A percentile compares a stretch with the other conserved stretches of the same genome.
Evolutionary conservation across 2,329 filamentous ascomycete genomes (phyloP).

Genomic region (Fusarium coicis): DNA sequence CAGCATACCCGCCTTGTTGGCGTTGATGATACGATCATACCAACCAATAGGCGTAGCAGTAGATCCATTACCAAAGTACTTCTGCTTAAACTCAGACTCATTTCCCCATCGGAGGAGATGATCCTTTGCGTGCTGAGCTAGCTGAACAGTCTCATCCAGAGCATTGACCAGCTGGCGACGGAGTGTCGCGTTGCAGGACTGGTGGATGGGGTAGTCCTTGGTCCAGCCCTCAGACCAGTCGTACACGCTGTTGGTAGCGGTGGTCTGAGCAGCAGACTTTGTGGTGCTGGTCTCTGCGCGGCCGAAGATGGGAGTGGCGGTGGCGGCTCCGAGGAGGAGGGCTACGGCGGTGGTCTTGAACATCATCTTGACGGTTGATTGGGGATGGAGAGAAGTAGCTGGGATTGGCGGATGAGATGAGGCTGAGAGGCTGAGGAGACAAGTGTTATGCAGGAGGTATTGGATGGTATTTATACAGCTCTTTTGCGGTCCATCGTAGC

Average conservation of each 20-base stretch:
- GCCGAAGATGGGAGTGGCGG: slow-evolving; percentile 45
- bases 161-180: slow-evolving; percentile 64
- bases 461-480: slow-evolving; percentile 36
- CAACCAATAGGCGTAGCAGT: slow-evolving; percentile 70
- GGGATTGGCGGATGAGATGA: slow-evolving; percentile 11
- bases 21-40: slow-evolving; percentile 68
- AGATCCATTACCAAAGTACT: slow-evolving; percentile 73
- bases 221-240: slow-evolving; percentile 50
- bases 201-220: slow-evolving; percentile 63
- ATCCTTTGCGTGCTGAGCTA: slow-evolving; percentile 70
- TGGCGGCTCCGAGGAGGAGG: slow-evolving; percentile 41
- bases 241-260: slow-evolving; percentile 41
- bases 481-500: background rate
- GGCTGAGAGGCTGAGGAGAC: slow-evolving; percentile 34
- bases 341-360: slow-evolving; percentile 39
- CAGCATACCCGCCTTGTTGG: slow-evolving; percentile 65
- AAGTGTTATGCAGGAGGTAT: slow-evolving; percentile 9
- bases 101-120: slow-evolving; percentile 69
- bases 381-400: background rate
- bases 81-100: slow-evolving; percentile 67
- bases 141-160: slow-evolving; percentile 66
- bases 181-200: slow-evolving; percentile 73
- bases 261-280: slow-evolving; percentile 24
- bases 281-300: slow-evolving; percentile 42
- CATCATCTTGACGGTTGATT: slow-evolving; percentile 39